These are phyloP conservation scores for Kingdonia uniflora DNA, from an alignment of 164 flowering plant species.

Conservation along the genomic window DNA sequence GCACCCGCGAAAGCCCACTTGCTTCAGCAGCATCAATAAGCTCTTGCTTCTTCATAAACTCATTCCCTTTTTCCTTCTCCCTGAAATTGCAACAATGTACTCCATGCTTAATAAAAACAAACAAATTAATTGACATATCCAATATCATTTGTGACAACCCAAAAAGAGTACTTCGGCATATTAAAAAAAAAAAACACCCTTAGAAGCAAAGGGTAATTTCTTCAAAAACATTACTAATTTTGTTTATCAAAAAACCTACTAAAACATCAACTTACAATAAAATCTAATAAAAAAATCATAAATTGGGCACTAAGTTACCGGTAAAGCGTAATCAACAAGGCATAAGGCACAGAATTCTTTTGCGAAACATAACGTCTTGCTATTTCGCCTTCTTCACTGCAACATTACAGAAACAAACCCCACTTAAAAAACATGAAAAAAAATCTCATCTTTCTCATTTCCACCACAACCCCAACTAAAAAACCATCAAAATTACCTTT, in stretches of 20 bases:
- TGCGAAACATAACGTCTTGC: constrained; percentile 63
- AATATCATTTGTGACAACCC: neutral
- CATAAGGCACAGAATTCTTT: constrained; percentile 86
- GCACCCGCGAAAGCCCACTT: constrained; percentile 80
- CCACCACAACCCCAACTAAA: neutral
- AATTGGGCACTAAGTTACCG: constrained; percentile 28
- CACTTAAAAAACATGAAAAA: neutral
- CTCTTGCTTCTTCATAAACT: constrained; percentile 80
- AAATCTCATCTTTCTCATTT: neutral
- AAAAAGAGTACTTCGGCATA: neutral
- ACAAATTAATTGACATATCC: neutral
- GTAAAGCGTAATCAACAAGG: constrained; percentile 70
- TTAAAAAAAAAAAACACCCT: too few relatives aligned
- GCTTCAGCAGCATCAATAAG: constrained; percentile 92
- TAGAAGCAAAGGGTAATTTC: too few relatives aligned
- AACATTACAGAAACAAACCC: constrained; percentile 2
- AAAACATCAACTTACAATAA: too few relatives aligned
- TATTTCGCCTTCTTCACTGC: constrained; percentile 56
- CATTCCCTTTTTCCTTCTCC: constrained; percentile 44
- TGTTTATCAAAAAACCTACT: too few relatives aligned
- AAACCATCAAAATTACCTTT: neutral
- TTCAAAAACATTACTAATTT: too few relatives aligned
- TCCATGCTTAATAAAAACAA: neutral
- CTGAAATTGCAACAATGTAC: constrained; percentile 17
- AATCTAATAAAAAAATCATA: neutral